A percentile compares a stretch with the other conserved stretches of the same genome.
phyloP scores from a whole-genome alignment of 805 yeast genomes.

The Zygosaccharomyces siamensis region DNA sequence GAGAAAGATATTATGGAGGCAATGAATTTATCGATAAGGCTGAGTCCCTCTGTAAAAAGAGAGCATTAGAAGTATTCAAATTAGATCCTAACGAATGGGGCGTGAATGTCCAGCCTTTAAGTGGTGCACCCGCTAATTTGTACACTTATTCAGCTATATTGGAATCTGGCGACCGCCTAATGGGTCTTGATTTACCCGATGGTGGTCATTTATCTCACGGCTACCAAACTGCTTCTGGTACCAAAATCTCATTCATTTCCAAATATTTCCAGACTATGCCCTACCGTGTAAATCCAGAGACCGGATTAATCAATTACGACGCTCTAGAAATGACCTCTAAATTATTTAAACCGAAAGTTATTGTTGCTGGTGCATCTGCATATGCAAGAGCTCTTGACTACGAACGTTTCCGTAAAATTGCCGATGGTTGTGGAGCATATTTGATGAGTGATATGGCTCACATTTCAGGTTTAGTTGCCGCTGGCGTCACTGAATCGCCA shows the following conservation, averaged over 20 bases:
- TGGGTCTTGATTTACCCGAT: constrained; percentile 97
- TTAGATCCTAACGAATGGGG: constrained; percentile 87
- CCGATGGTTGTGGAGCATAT: constrained; percentile 91
- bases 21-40: constrained; percentile 90
- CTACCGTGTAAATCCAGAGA: constrained; percentile 76
- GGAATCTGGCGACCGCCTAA: constrained; percentile 85
- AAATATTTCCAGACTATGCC: constrained; percentile 98
- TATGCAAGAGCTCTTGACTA: constrained; percentile 89
- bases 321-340: constrained; percentile 74
- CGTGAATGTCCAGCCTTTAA: constrained; percentile 90
- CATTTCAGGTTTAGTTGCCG: constrained; percentile 92
- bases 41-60: constrained; percentile 81
- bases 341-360: constrained; percentile 87
- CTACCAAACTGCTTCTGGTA: constrained; percentile 76
- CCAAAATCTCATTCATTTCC: constrained; percentile 87
- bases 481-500: constrained; percentile 90
- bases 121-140: constrained; percentile 96
- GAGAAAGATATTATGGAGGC: constrained; percentile 97
- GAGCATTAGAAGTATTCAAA: constrained; percentile 82
- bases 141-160: constrained; percentile 86
- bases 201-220: constrained; percentile 99
- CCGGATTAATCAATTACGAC: constrained; percentile 92
- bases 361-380: constrained; percentile 97
- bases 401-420: constrained; percentile 82
- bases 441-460: constrained; percentile 96